phyloP scores from a whole-genome alignment of 306 rosid species.

The Vigna trinervia region DNA sequence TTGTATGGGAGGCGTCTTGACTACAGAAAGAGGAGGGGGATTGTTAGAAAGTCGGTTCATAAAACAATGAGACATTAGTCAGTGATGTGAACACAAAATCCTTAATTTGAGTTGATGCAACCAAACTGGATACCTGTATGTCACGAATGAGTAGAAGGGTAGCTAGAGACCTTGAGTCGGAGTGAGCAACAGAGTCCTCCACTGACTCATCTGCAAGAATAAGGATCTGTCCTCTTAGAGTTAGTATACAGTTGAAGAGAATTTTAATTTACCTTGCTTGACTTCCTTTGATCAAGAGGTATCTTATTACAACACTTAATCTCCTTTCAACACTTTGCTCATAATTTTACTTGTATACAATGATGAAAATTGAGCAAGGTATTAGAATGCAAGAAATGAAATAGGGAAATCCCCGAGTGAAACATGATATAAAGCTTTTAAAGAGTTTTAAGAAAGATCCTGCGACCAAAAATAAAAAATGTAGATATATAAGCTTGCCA shows the following conservation, averaged over 20 bases:
- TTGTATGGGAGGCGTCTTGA: constrained; percentile 88
- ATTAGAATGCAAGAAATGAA: neutral
- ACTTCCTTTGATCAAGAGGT: constrained; percentile 14
- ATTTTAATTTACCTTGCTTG: constrained; percentile 7
- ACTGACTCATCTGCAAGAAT: constrained; percentile 98
- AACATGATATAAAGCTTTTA: neutral
- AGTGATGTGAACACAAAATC: constrained; percentile 27
- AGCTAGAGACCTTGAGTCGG: constrained; percentile 95
- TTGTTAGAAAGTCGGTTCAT: constrained; percentile 28
- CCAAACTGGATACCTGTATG: constrained; percentile 73
- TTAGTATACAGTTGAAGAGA: constrained; percentile 60
- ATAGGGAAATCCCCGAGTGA: neutral
- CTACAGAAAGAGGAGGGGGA: constrained; percentile 50
- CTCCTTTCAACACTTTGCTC: constrained; percentile 29
- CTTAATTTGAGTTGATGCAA: constrained; percentile 32
- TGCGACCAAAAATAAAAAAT: neutral
- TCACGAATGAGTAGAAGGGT: constrained; percentile 98
- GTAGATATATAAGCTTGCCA: neutral
- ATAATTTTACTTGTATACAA: neutral
- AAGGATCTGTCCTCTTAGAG: constrained; percentile 81
- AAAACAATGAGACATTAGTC: constrained; percentile 31
- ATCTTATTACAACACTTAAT: constrained; percentile 17
- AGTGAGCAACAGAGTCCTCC: constrained; percentile 96
- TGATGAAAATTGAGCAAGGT: neutral
- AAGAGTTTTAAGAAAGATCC: neutral